A percentile compares a stretch with the other conserved stretches of the same genome.
Conservation (phyloP, 129 eudicot genomes). For the Kitagawia praeruptora region DNA sequence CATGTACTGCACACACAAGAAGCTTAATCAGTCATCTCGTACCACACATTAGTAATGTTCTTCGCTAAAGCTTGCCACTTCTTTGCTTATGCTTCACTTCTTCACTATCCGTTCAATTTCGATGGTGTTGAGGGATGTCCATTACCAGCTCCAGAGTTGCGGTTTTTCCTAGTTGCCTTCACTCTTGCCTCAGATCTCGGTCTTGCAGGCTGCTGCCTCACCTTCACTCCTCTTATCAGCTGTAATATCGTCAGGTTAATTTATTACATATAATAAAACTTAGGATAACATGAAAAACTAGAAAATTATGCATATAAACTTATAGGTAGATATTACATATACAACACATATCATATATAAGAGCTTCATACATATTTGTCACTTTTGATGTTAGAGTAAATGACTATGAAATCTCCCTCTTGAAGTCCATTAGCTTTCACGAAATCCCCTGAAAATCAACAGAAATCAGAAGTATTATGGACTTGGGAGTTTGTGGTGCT, state of each 20-base stretch:
- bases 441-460: conserved; percentile 55
- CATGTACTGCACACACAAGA: neutral
- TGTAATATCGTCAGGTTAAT: conserved; percentile 10
- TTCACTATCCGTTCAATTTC: neutral
- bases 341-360: neutral
- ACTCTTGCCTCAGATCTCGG: conserved; percentile 40
- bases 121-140: conserved; percentile 16
- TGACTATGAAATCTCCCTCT: conserved; percentile 93
- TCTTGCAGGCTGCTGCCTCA: conserved; percentile 40
- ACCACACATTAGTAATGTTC: neutral
- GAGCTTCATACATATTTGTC: conserved; percentile 81
- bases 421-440: conserved; percentile 86
- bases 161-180: conserved; percentile 56
- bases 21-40: neutral
- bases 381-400: conserved; percentile 84
- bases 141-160: conserved; percentile 28
- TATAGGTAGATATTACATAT: neutral
- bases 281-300: neutral
- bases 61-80: neutral
- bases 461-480: neutral
- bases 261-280: neutral
- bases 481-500: neutral
- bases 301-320: neutral
- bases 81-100: neutral
- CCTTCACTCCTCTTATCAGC: conserved; percentile 96